Evolutionary conservation across 176 grass and related monocot species (phyloP), one percentile per base, ranked within the genome.

Genomic region (Microstegium vimineum): DNA sequence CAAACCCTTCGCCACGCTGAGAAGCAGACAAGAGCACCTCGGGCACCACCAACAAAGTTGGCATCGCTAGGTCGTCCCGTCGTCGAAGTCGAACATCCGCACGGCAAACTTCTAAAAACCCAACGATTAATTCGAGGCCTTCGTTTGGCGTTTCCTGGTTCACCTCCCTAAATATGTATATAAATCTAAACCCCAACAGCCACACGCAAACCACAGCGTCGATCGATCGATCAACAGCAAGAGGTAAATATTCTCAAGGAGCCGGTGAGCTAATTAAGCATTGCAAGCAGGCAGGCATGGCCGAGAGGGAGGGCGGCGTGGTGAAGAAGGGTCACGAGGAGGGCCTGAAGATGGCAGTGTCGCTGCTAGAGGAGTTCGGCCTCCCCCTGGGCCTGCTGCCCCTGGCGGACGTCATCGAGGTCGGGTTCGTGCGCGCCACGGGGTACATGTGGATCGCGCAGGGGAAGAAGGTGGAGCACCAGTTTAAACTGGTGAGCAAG

Each of bases 341-440:
- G 52, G 73, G 82, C 45, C 22, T 94, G 74, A 86, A 86, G 74
- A 25, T 81, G 63, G 84, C 84, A 4, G 5, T 62, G 46, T 45
- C 82, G 25, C 74, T 94, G 62, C 88, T 94, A 34, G 90, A 94
- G 81, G 92, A 94, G 83, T 87, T 88, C 74, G 86, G 86, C 0
- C 94, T 97, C n/a, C 94, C 94, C 11, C 68, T 83, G 17, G 95
- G 95, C n/a, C 79, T 94, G 56, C 95, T 94, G 23, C 95, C 83
- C 6, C 78, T 98, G 8, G 79, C 59, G 8, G 66, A 93, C 27
- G 90, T 91, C 16, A 35, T 85, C 10, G 95, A 98, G 88, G 78
- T 85, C 4, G 95, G 95, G 11, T 98, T 93, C 84, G 90, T 91
- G 49, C 87, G 78, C 9, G 72, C 33, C 38, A 94, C 92, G 37